Conservation (phyloP, 129 eudicot genomes). For the Mikania micrantha region DNA sequence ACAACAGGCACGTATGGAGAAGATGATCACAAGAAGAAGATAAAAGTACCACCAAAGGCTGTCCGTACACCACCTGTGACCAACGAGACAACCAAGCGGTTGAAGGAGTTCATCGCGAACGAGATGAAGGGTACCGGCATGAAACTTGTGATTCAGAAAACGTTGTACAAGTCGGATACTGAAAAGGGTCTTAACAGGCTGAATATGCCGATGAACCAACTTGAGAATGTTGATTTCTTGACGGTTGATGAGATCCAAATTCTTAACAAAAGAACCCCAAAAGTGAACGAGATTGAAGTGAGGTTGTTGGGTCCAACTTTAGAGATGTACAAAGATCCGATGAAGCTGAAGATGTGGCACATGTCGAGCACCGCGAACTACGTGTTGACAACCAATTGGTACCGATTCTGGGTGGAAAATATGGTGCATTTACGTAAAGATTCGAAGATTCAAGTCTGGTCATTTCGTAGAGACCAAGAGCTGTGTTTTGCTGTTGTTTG, state of each 20-base stretch:
- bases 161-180: background rate
- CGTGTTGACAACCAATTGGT: slow-evolving; percentile 10
- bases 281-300: background rate
- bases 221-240: background rate
- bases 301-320: slow-evolving; percentile 15
- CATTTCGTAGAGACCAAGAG: background rate
- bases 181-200: background rate
- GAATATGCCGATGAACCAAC: slow-evolving; percentile 13
- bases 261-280: background rate
- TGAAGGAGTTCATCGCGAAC: background rate
- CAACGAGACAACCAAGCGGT: background rate
- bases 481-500: slow-evolving; percentile 5
- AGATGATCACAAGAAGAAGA: background rate
- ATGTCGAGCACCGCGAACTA: background rate
- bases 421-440: background rate
- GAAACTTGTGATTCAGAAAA: slow-evolving; percentile 20
- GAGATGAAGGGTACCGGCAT: slow-evolving; percentile 7
- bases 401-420: background rate
- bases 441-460: slow-evolving; percentile 16
- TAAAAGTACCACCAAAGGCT: background rate
- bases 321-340: background rate
- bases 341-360: slow-evolving; percentile 7
- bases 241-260: background rate
- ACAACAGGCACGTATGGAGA: background rate
- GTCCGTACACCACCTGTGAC: background rate